Percentiles rank a stretch among this genome's conserved stretches.
These are phyloP conservation scores for Coemansia sp. DNA, from an alignment of 192 early-diverging fungal species.

Conservation along the genomic window DNA sequence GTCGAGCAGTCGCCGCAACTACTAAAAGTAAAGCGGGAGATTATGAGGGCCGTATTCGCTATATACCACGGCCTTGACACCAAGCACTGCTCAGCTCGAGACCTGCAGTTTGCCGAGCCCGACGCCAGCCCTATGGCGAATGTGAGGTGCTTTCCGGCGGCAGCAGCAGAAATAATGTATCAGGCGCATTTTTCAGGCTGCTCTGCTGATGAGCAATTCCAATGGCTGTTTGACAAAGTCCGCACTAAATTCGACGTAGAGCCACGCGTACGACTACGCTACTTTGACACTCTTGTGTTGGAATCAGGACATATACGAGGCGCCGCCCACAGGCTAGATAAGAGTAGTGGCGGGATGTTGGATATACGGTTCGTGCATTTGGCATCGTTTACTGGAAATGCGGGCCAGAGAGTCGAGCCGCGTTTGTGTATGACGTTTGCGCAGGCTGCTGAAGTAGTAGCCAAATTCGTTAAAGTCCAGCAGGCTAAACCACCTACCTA, in stretches of 20 bases:
- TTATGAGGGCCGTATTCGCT: conserved; percentile 21
- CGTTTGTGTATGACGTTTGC: conserved; percentile 12
- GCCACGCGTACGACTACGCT: conserved; percentile 16
- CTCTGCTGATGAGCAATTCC: conserved; percentile 26
- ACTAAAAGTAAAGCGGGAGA: not conserved
- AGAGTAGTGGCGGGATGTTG: not conserved
- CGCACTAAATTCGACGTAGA: conserved; percentile 26
- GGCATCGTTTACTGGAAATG: not conserved
- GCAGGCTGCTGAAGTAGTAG: not conserved
- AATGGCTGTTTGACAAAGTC: conserved; percentile 15
- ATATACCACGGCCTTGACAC: conserved; percentile 22
- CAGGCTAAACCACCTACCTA: not conserved
- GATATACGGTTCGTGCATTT: conserved; percentile 10
- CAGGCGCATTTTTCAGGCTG: conserved; percentile 19
- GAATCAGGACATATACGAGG: conserved; percentile 13
- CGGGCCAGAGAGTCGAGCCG: conserved; percentile 13
- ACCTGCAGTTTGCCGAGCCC: conserved; percentile 27
- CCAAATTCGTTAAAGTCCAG: conserved; percentile 5
- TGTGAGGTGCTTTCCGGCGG: conserved; percentile 20
- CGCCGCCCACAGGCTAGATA: not conserved
- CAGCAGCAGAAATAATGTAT: conserved; percentile 24
- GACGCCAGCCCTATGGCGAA: not conserved
- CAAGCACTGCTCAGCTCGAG: conserved; percentile 14
- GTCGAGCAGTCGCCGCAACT: conserved; percentile 13
- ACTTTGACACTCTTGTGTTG: conserved; percentile 33